Percentiles rank a stretch among this genome's conserved stretches.
Evolutionary conservation across 257 asterid species (phyloP).

Genomic region (Vinca minor): DNA sequence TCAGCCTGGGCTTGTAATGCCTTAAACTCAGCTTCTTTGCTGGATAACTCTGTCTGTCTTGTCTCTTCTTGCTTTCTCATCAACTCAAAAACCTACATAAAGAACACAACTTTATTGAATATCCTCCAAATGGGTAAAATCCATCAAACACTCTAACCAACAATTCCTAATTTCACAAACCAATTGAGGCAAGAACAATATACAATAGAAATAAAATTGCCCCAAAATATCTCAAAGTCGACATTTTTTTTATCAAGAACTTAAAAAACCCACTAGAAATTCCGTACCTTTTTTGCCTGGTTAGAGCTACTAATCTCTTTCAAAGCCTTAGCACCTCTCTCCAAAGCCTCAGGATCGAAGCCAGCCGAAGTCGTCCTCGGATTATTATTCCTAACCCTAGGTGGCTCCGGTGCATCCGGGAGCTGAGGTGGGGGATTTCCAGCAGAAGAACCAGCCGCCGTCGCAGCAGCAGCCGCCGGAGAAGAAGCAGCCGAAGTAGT

Average conservation of each 20-base stretch:
- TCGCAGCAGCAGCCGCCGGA: conserved; percentile 26
- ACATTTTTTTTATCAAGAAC: no score
- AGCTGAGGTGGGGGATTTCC: no score
- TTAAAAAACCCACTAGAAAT: neutral
- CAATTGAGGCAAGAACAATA: no score
- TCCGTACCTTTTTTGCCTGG: conserved; percentile 51
- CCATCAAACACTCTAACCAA: no score
- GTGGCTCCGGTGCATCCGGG: conserved; percentile 31
- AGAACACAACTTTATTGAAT: conserved; percentile 10
- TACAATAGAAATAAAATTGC: neutral
- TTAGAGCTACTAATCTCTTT: conserved; percentile 34
- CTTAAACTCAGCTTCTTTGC: conserved; percentile 59
- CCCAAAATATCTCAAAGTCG: neutral
- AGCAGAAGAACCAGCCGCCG: no score
- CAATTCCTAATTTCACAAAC: neutral
- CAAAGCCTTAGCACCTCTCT: conserved; percentile 61
- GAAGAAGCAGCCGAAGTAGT: conserved; percentile 22
- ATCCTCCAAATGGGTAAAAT: neutral
- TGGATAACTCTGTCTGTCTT: conserved; percentile 42
- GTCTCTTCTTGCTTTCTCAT: conserved; percentile 70
- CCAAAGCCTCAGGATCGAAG: conserved; percentile 82
- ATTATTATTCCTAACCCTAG: conserved; percentile 52
- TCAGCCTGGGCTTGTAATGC: conserved; percentile 78
- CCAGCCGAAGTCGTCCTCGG: conserved; percentile 84
- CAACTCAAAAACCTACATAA: conserved; percentile 50